phyloP scores from a whole-genome alignment of 352 stramenopile species.

The Phytophthora lateralis region DNA sequence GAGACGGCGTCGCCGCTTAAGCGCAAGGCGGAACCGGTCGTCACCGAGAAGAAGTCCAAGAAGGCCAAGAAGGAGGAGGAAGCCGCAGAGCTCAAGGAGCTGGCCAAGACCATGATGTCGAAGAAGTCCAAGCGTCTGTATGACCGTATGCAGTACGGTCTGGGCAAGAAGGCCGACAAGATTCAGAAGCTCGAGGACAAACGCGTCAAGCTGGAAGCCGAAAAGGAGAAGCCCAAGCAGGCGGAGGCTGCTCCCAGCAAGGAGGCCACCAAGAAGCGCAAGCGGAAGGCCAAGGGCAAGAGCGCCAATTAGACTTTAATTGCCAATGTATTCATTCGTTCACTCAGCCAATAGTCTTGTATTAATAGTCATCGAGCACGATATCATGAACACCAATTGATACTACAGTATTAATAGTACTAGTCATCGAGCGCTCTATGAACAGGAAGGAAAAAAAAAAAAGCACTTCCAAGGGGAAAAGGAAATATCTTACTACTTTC shows the following conservation, averaged over 20 bases:
- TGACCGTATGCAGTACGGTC: slow-evolving; percentile 91
- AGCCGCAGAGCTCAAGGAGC: slow-evolving; percentile 79
- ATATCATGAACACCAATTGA: no score
- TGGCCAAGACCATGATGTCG: slow-evolving; percentile 93
- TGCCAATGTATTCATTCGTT: slow-evolving; percentile 54
- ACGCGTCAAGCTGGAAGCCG: slow-evolving; percentile 65
- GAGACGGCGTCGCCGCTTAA: slow-evolving; percentile 43
- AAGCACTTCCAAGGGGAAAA: slow-evolving; percentile 31
- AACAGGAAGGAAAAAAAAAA: no score
- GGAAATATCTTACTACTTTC: slow-evolving; percentile 62
- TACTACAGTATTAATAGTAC: no score
- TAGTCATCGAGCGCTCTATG: no score
- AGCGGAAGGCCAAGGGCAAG: slow-evolving; percentile 42
- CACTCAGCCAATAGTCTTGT: no score
- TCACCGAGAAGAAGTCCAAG: slow-evolving; percentile 70
- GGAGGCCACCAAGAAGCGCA: slow-evolving; percentile 45
- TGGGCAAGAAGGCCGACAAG: slow-evolving; percentile 89
- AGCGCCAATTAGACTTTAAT: slow-evolving; percentile 41
- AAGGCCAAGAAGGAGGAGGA: slow-evolving; percentile 81
- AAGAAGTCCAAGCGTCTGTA: slow-evolving; percentile 93
- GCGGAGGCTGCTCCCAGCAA: slow-evolving; percentile 28
- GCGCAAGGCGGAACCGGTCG: slow-evolving; percentile 43
- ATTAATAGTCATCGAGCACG: no score
- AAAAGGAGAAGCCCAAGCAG: slow-evolving; percentile 55
- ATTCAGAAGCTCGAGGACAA: slow-evolving; percentile 87